Percentiles rank a stretch among this genome's conserved stretches.
Conservation (phyloP, 2,329 filamentous ascomycete species). For the Chrysoporthe deuterocubensis region DNA sequence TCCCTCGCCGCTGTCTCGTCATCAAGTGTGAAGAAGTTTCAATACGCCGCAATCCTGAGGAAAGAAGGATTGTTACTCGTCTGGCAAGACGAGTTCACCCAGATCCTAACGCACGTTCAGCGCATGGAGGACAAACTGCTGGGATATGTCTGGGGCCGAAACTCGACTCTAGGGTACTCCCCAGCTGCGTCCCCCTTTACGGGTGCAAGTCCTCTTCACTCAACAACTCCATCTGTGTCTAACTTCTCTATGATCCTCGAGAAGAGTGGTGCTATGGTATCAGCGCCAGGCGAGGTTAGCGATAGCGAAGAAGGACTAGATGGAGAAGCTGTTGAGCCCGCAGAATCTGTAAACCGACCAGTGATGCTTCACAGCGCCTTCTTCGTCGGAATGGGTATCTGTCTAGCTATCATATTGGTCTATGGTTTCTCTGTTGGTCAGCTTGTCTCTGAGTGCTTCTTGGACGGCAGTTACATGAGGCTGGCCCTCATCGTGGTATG, state of each 20-base stretch:
- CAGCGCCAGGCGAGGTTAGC: constrained; percentile 21
- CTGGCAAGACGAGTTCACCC: constrained; percentile 47
- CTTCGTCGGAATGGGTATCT: constrained; percentile 44
- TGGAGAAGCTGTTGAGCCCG: constrained; percentile 34
- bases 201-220: constrained; percentile 27
- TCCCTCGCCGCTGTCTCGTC: constrained; percentile 44
- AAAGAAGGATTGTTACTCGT: constrained; percentile 47
- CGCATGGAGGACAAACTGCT: constrained; percentile 40
- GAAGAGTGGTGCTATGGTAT: constrained; percentile 28
- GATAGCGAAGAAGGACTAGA: constrained; percentile 35
- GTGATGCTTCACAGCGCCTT: constrained; percentile 43
- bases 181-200: constrained; percentile 22
- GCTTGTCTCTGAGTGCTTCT: constrained; percentile 43
- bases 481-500: constrained; percentile 42
- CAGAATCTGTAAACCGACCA: constrained; percentile 47
- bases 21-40: constrained; percentile 46
- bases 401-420: constrained; percentile 43
- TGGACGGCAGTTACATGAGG: constrained; percentile 44
- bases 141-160: constrained; percentile 37
- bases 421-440: constrained; percentile 43
- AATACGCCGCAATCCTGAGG: constrained; percentile 48
- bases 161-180: constrained; percentile 19
- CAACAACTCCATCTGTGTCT: constrained; percentile 30
- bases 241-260: constrained; percentile 29
- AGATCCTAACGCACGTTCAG: constrained; percentile 45